Base-by-base conservation (phyloP, 495 filamentous ascomycete species). In the Lepidopterella palustris region DNA sequence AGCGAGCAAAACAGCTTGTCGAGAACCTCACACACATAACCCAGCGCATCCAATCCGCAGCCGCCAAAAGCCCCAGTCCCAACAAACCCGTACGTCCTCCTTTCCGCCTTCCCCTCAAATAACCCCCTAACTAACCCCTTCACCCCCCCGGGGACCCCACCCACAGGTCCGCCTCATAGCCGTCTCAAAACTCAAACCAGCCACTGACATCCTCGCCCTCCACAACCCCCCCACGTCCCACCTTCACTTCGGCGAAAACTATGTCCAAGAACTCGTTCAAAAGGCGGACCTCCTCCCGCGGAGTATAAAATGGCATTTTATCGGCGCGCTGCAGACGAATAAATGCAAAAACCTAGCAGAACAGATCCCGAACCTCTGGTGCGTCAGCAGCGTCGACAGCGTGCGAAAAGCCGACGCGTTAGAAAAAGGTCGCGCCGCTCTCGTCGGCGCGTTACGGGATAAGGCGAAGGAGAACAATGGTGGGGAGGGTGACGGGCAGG, bases 191-290 rank as follows among this genome's bases (percentile, higher is more conserved):
- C 79, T 93, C 64, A 96, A 97, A 72, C 90, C 93, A 10, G 88
- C 84, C 53, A 83, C 86, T 55, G 95, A 97, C 74, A 84, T 97
- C 68, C 78, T 95, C 42, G 84, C 89, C 51, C 80, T 98, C 2
- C 86, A 95, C 76, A 75, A 82, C 58, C 65, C 79, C 0, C 55
- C 40, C 42, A 24, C 40, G 15, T 47, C 45, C 51, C 92, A 96
- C 42, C 64, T 77, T 52, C 90, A 97, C 74, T 97, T 97, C 72
- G 93, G 93, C 62, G 93, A 98, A 74, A 98, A 98, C 76, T 98
- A 98, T 78, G 80, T 88, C 13, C 91, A 97, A 71, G 93, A 98
- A 70, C 84, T 98, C 42, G 76, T 82, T 51, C 84, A 92, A 71
- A 98, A 98, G 74, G 87, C 91, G 10, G 77, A 80, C 9, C 66